Evolutionary conservation across 495 filamentous ascomycete species (phyloP).

Genomic region (Penicilliopsis zonata): DNA sequence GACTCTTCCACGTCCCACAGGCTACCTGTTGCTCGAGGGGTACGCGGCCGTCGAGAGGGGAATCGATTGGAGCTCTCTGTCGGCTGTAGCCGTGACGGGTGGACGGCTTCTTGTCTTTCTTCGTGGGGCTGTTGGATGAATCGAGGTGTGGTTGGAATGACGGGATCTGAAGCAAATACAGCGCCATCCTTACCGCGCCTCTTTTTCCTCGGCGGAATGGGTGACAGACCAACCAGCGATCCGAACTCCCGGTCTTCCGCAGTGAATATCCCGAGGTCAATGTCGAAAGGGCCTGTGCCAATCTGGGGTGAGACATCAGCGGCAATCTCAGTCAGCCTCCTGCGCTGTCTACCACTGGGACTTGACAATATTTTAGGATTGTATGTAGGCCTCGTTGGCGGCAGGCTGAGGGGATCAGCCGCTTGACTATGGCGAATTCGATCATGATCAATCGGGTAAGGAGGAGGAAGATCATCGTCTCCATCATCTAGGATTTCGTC

Average conservation of each 20-base stretch:
- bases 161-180: constrained; percentile 20
- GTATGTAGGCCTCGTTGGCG: constrained; percentile 16
- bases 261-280: constrained; percentile 29
- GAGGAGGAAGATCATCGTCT: constrained; percentile 32
- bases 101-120: constrained; percentile 4
- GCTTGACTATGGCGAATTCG: constrained; percentile 14
- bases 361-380: constrained; percentile 26
- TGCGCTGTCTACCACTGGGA: constrained; percentile 30
- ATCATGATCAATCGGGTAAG: constrained; percentile 11
- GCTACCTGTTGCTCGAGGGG: constrained; percentile 17
- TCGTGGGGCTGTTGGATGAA: constrained; percentile 3
- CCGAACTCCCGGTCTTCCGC: constrained; percentile 33
- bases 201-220: constrained; percentile 25
- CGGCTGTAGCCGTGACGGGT: constrained; percentile 6
- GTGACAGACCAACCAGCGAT: constrained; percentile 21
- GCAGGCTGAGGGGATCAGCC: constrained; percentile 13
- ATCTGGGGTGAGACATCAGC: constrained; percentile 30
- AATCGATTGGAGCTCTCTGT: constrained; percentile 5
- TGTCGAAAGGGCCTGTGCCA: constrained; percentile 19
- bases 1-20: constrained; percentile 28
- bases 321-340: constrained; percentile 34
- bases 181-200: constrained; percentile 24
- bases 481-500: constrained; percentile 21
- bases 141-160: constrained; percentile 9
- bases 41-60: constrained; percentile 10